Conservation (phyloP, 352 stramenopile species). For the Blastocystis sp. region DNA sequence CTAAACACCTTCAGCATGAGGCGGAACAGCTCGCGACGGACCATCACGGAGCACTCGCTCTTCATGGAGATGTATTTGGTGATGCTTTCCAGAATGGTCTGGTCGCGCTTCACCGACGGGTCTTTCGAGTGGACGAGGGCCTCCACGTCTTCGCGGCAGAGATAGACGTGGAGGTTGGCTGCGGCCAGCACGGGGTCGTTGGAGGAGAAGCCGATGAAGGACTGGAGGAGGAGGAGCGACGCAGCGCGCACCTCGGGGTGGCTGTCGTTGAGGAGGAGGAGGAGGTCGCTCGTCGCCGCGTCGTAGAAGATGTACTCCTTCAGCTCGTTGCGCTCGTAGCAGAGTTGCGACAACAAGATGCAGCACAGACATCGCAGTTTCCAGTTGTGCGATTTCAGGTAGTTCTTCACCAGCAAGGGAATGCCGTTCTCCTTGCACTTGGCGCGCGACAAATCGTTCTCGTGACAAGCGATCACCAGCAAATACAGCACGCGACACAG, state of each 20-base stretch:
- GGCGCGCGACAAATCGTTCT: constrained; percentile 2
- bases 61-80: constrained; percentile 46
- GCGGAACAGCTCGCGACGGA: constrained; percentile 36
- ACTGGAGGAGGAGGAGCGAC: constrained; percentile 31
- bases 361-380: constrained; percentile 35
- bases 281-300: neutral
- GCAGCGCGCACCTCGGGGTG: constrained; percentile 47
- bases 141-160: constrained; percentile 39
- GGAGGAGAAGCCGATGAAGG: constrained; percentile 38
- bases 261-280: constrained; percentile 19
- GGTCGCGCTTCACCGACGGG: constrained; percentile 9
- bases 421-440: constrained; percentile 31
- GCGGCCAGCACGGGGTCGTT: neutral
- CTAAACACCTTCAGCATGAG: constrained; percentile 58
- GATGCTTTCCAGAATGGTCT: constrained; percentile 26
- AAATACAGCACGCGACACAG: constrained; percentile 32
- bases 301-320: constrained; percentile 44
- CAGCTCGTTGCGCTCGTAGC: constrained; percentile 38
- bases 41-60: constrained; percentile 31
- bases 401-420: constrained; percentile 41
- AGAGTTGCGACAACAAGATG: constrained; percentile 42
- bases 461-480: constrained; percentile 19
- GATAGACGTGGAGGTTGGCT: constrained; percentile 27
- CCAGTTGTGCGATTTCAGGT: constrained; percentile 31
- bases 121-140: neutral